Percentiles rank a stretch among this genome's conserved stretches.
These are phyloP conservation scores for Calvatia gigantea DNA, from an alignment of 768 basidiomycete species.

Conservation along the genomic window DNA sequence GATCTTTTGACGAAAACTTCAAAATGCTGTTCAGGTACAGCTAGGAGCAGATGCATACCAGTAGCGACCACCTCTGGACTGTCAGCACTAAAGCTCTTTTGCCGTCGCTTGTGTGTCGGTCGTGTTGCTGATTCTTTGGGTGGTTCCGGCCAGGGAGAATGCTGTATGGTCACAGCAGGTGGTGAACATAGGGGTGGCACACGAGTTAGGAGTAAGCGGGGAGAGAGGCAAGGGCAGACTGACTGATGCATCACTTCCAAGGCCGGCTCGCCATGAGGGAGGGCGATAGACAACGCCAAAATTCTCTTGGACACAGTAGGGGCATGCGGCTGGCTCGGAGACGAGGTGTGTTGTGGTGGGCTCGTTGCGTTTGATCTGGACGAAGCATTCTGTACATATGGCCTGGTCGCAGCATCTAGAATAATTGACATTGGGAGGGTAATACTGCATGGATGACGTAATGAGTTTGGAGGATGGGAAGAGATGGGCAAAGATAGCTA, in stretches of 20 bases:
- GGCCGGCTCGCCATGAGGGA: constrained; percentile 77
- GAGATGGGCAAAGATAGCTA: constrained; percentile 36
- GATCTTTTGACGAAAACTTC: constrained; percentile 49
- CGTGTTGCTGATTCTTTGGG: constrained; percentile 29
- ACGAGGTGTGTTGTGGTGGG: constrained; percentile 94
- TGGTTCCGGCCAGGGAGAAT: constrained; percentile 40
- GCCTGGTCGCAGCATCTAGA: constrained; percentile 98
- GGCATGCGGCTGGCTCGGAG: constrained; percentile 95
- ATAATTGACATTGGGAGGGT: constrained; percentile 94
- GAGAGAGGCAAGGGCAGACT: constrained; percentile 23
- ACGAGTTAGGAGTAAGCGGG: constrained; percentile 4
- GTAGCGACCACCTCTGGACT: constrained; percentile 90
- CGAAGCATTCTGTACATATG: constrained; percentile 98
- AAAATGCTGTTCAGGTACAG: background rate
- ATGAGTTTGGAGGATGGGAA: constrained; percentile 21
- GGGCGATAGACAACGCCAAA: constrained; percentile 90
- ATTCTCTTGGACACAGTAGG: constrained; percentile 96
- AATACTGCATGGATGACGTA: constrained; percentile 63
- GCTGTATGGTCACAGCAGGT: constrained; percentile 30
- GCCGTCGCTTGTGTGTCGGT: constrained; percentile 65
- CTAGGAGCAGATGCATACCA: constrained; percentile 43
- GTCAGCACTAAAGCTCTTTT: constrained; percentile 86
- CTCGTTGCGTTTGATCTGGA: constrained; percentile 96
- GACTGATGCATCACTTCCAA: constrained; percentile 71
- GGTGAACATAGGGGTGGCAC: background rate